Evolutionary conservation across 768 basidiomycete species (phyloP).

Genomic region (Boletus insuetus): DNA sequence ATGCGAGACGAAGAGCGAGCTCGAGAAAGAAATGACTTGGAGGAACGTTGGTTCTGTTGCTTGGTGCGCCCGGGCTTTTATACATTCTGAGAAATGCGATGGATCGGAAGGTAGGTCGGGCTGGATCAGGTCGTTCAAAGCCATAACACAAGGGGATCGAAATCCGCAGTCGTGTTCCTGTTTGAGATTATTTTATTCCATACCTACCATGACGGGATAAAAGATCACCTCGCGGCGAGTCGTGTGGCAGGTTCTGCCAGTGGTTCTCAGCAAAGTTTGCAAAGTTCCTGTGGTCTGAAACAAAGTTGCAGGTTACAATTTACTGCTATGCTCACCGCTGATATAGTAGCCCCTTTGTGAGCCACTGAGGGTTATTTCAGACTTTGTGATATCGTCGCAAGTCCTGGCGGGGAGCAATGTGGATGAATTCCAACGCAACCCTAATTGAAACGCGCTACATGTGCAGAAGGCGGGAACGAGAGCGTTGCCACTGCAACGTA

Average conservation of each 20-base stretch:
- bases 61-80: slow-evolving; percentile 1
- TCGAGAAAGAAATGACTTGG: not conserved
- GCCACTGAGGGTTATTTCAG: no score
- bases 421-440: no score
- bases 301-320: not conserved
- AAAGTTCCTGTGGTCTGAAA: no score
- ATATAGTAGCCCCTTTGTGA: not conserved
- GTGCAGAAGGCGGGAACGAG: no score
- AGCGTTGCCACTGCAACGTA: no score
- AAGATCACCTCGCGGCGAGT: not conserved
- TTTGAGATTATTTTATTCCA: not conserved
- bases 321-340: not conserved
- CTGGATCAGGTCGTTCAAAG: not conserved
- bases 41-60: no score
- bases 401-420: no score
- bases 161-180: slow-evolving; percentile 7
- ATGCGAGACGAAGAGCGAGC: not conserved
- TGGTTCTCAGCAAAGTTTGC: not conserved
- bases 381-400: no score
- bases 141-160: not conserved
- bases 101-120: not conserved
- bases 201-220: not conserved
- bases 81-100: not conserved
- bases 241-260: not conserved
- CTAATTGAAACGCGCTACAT: no score